Conservation (phyloP, 345 rosid species). For the Mercurialis annua region DNA sequence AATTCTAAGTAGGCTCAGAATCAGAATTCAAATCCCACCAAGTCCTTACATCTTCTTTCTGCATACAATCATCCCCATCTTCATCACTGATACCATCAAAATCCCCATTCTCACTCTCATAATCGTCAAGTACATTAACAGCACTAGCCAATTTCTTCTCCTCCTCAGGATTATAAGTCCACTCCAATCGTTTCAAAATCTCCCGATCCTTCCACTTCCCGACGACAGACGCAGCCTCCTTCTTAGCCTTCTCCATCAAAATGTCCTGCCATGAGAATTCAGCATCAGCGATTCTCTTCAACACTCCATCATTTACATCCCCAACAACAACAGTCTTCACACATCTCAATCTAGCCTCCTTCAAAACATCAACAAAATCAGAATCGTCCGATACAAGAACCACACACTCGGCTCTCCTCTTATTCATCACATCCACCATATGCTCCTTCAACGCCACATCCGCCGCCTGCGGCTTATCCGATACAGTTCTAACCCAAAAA, state of each 20-base stretch:
- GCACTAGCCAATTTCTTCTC: neutral
- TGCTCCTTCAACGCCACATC: conserved; percentile 66
- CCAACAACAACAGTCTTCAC: conserved; percentile 79
- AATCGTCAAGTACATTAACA: conserved; percentile 1
- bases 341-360: conserved; percentile 73
- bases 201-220: conserved; percentile 75
- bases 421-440: conserved; percentile 73
- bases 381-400: conserved; percentile 88
- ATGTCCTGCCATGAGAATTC: conserved; percentile 81
- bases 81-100: conserved; percentile 26
- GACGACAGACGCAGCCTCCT: conserved; percentile 64
- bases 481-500: conserved; percentile 58
- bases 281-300: conserved; percentile 76
- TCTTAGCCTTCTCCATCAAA: conserved; percentile 80
- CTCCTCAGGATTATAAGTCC: conserved; percentile 59
- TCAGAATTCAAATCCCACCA: conserved; percentile 72
- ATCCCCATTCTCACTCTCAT: neutral
- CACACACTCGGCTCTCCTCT: conserved; percentile 64
- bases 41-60: conserved; percentile 35
- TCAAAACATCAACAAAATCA: conserved; percentile 55
- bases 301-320: conserved; percentile 53
- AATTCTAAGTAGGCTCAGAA: conserved; percentile 18
- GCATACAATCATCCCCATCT: conserved; percentile 17
- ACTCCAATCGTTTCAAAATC: conserved; percentile 65
- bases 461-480: conserved; percentile 71